These are phyloP conservation scores for Xylariaceae sp. DNA, from an alignment of 2,329 filamentous ascomycete genomes.

Conservation along the genomic window DNA sequence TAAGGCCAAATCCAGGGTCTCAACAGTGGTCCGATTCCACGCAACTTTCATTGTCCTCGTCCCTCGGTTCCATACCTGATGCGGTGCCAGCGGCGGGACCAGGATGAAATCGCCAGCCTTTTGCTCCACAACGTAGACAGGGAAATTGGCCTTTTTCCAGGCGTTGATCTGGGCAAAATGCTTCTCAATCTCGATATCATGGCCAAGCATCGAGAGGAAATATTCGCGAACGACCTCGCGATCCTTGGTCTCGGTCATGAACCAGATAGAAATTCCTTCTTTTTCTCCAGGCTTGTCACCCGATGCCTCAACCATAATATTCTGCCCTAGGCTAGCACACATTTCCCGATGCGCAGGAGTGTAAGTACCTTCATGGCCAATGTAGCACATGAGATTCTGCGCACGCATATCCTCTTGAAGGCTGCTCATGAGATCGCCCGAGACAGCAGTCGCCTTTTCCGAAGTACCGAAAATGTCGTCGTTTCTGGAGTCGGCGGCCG, in stretches of 20 bases:
- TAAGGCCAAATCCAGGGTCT: conserved; percentile 82
- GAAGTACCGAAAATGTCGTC: conserved; percentile 42
- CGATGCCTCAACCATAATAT: conserved; percentile 96
- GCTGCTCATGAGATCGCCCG: conserved; percentile 93
- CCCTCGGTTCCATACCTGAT: conserved; percentile 97
- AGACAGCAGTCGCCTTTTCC: conserved; percentile 59
- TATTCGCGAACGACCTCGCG: conserved; percentile 88
- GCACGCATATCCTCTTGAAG: conserved; percentile 83
- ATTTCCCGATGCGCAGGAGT: conserved; percentile 95
- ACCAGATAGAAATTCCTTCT: conserved; percentile 91
- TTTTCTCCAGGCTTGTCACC: conserved; percentile 67
- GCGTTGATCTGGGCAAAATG: conserved; percentile 95
- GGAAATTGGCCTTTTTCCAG: conserved; percentile 92
- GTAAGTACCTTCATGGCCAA: conserved; percentile 95
- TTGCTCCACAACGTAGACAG: conserved; percentile 89
- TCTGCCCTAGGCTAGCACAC: conserved; percentile 93
- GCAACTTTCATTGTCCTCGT: conserved; percentile 96
- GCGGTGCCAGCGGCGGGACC: conserved; percentile 88
- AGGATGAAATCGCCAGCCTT: conserved; percentile 87
- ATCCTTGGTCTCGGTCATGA: conserved; percentile 97
- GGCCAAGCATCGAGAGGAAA: conserved; percentile 86
- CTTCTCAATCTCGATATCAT: conserved; percentile 94
- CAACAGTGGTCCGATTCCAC: conserved; percentile 92
- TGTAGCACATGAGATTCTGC: conserved; percentile 96
- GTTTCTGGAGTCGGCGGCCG: conserved; percentile 24